Conservation (phyloP, 2,329 filamentous ascomycete genomes). For the Onygena corvina region DNA sequence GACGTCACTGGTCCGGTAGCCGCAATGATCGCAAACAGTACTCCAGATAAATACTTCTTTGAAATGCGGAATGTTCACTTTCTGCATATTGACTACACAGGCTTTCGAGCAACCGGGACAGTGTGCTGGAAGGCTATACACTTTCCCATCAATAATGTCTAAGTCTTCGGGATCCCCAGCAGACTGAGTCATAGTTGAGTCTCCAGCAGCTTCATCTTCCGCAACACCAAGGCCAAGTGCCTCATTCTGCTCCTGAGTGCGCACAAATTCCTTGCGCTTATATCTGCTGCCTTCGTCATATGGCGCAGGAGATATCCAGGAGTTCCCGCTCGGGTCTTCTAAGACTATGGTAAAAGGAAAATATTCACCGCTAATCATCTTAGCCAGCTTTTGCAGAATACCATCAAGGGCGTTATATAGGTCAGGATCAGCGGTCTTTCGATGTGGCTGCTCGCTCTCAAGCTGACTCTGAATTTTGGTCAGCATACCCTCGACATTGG, state of each 20-base stretch:
- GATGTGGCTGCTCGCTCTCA: slow-evolving; percentile 65
- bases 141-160: slow-evolving; percentile 83
- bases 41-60: slow-evolving; percentile 95
- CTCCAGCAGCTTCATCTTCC: slow-evolving; percentile 24
- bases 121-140: slow-evolving; percentile 82
- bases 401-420: slow-evolving; percentile 64
- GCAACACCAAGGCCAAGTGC: slow-evolving; percentile 58
- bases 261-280: slow-evolving; percentile 69
- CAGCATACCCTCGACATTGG: slow-evolving; percentile 84
- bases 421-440: slow-evolving; percentile 67
- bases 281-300: slow-evolving; percentile 71
- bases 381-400: slow-evolving; percentile 59
- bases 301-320: slow-evolving; percentile 82
- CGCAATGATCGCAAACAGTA: slow-evolving; percentile 81
- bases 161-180: slow-evolving; percentile 53
- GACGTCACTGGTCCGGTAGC: slow-evolving; percentile 91
- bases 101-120: slow-evolving; percentile 82
- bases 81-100: slow-evolving; percentile 93
- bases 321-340: slow-evolving; percentile 90
- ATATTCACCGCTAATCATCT: slow-evolving; percentile 63
- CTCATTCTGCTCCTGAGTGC: slow-evolving; percentile 76
- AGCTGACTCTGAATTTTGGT: slow-evolving; percentile 68
- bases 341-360: slow-evolving; percentile 83
- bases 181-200: slow-evolving; percentile 19
- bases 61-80: slow-evolving; percentile 96